Percentiles rank a stretch among this genome's conserved stretches.
phyloP scores from a whole-genome alignment of 176 grass and related monocot species.

The Bothriochloa decipiens region DNA sequence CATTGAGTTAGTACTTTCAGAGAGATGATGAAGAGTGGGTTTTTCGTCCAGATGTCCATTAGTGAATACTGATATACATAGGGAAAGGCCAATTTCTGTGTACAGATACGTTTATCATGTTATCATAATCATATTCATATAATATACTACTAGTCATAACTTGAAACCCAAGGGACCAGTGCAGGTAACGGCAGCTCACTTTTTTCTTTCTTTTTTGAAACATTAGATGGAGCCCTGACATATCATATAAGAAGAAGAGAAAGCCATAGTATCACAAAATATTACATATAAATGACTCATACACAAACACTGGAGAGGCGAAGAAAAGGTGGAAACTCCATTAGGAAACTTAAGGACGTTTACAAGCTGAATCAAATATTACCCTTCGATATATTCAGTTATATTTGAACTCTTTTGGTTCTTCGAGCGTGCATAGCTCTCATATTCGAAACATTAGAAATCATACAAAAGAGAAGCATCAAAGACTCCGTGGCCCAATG shows the following conservation, averaged over 20 bases:
- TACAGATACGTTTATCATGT: not conserved
- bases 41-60: not conserved
- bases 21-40: not conserved
- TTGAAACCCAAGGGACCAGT: not conserved
- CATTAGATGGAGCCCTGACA: not conserved
- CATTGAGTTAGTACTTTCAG: not conserved
- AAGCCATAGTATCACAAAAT: not conserved
- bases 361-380: not conserved
- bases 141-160: not conserved
- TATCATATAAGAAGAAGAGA: not conserved
- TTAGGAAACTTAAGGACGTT: not conserved
- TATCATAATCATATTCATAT: not conserved
- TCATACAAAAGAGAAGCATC: not conserved
- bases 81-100: not conserved
- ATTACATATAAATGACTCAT: not conserved
- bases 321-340: not conserved
- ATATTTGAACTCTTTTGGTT: not conserved
- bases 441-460: no score
- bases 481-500: conserved; percentile 85
- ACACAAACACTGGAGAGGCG: no score
- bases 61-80: not conserved
- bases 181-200: not conserved
- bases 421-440: no score
- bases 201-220: not conserved
- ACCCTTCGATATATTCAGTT: not conserved